Percentiles rank a stretch among this genome's conserved stretches.
phyloP scores from a whole-genome alignment of 768 basidiomycete genomes.

The Mrakia blollopis region DNA sequence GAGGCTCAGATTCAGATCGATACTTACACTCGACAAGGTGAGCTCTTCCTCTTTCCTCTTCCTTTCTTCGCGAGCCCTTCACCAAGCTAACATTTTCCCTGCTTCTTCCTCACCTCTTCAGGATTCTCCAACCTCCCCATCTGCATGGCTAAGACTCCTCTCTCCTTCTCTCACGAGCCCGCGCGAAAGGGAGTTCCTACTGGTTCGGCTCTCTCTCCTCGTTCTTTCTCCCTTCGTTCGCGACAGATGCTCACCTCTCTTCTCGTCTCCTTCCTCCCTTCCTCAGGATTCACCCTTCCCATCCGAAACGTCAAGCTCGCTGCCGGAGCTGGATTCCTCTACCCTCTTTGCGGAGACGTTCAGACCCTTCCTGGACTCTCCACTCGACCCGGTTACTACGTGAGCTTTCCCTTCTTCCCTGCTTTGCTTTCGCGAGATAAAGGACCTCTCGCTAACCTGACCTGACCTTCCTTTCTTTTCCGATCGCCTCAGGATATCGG shows the following conservation, averaged over 20 bases:
- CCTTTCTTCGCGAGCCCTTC: conserved; percentile 39
- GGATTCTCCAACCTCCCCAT: conserved; percentile 52
- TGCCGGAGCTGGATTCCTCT: conserved; percentile 92
- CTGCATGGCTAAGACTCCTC: conserved; percentile 97
- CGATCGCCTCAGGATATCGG: conserved; percentile 16
- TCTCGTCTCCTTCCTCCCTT: not conserved
- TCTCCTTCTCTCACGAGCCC: conserved; percentile 93
- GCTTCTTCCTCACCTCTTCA: conserved; percentile 24
- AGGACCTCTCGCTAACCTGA: too few species aligned
- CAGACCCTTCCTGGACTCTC: conserved; percentile 96
- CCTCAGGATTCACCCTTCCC: conserved; percentile 67
- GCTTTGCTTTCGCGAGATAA: too few species aligned
- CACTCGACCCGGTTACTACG: conserved; percentile 67
- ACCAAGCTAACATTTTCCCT: conserved; percentile 60
- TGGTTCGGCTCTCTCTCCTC: conserved; percentile 46
- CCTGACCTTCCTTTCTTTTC: too few species aligned
- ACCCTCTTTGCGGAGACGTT: conserved; percentile 81
- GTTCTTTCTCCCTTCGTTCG: not conserved
- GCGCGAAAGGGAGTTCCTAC: conserved; percentile 83
- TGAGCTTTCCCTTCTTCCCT: too few species aligned
- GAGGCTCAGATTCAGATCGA: conserved; percentile 79
- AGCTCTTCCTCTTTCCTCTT: conserved; percentile 37
- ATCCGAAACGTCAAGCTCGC: conserved; percentile 81
- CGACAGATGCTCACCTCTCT: not conserved
- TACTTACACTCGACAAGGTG: conserved; percentile 87